Base-by-base conservation (phyloP, 176 grass and related monocot species). In the barley (Hordeum vulgare) region DNA sequence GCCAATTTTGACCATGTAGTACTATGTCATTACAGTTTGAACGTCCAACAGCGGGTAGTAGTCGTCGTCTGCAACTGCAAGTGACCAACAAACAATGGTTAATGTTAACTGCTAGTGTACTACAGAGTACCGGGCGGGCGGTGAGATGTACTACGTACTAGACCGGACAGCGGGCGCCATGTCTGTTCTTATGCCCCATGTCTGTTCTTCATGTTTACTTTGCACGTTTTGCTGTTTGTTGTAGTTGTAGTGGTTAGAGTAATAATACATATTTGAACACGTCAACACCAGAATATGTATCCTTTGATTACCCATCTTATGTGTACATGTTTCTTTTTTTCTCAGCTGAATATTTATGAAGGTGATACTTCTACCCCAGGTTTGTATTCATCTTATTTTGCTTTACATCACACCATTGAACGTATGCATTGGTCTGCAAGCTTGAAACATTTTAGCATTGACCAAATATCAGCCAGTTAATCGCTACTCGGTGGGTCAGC, bases 271-370 rank as follows among this genome's bases (percentile, higher is more conserved):
- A 35, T 78, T 82, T 57, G 47, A 74, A 29, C 1, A 56, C 18
- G 0, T 21, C 8, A 73, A 42, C 23, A 36, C 34, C 51, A 25
- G 9, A 35, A 47, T 74, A 57, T 88, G 14, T 41, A 77, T 45
- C 18, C 6, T 67, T 59, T 61, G 35, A 47, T 51, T 80, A 27
- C 27, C 23, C 47, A 64, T 7, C 23, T 74, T 53, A 21, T 53
- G 26, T 33, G 18, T 54, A 18, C 42, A 31, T 73, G 59, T 79
- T 61, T 20, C n/a, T 84, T 74, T 81, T 85, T 76, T 65, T 86
- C 62, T 61, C 89, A 99, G 96, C 85, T 99, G 69, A 91, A 94
- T 74, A 87, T 96, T 74, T 99, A 90, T 85, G 87, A 96, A 25
- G 96, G 93, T 31, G 85, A 85, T 82, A 33, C 80, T 37, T 86